Conservation (phyloP, 2,329 filamentous ascomycete genomes). For the Epichloe hybrida region DNA sequence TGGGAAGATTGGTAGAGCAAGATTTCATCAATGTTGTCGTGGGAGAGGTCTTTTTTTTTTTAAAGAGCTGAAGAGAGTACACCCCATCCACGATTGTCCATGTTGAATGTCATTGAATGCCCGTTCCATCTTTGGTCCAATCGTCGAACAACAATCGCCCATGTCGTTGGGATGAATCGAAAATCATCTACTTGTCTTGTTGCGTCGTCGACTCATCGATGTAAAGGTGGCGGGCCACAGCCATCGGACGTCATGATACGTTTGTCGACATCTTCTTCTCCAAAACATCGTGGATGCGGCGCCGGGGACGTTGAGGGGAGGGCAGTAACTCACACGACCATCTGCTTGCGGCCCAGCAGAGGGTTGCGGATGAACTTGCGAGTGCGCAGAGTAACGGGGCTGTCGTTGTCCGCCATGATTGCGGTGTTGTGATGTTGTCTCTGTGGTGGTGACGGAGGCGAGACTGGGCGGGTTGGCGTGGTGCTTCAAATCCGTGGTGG, state of each 20-base stretch:
- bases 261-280: conserved; percentile 1
- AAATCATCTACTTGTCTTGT: background rate
- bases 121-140: background rate
- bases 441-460: conserved; percentile 19
- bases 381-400: conserved; percentile 76
- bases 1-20: background rate
- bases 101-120: background rate
- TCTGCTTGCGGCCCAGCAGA: conserved; percentile 96
- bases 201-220: background rate
- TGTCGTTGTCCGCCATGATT: conserved; percentile 80
- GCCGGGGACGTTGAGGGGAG: background rate
- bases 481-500: conserved; percentile 17
- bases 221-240: background rate
- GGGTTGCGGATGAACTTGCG: conserved; percentile 99
- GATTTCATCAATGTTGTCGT: background rate
- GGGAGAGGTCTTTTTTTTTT: background rate
- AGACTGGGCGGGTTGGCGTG: conserved; percentile 15
- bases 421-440: conserved; percentile 30
- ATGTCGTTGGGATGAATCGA: background rate
- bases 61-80: too few relatives aligned
- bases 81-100: too few relatives aligned
- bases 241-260: background rate
- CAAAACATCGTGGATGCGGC: background rate
- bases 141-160: background rate
- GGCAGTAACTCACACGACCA: conserved; percentile 78